Conservation (phyloP, 805 yeast genomes). For the Jamesozyma lodderae region DNA sequence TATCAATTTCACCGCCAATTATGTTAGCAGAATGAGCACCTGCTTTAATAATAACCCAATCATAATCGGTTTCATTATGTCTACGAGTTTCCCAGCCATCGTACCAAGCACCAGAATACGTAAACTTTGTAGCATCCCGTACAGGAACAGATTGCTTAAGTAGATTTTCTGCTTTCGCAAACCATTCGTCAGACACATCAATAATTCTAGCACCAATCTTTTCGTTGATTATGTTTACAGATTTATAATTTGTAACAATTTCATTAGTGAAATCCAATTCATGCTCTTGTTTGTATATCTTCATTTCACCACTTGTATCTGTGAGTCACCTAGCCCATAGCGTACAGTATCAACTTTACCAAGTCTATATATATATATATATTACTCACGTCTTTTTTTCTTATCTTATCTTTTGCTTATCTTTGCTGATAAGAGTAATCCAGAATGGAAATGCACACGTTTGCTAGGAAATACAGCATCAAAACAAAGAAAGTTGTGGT, state of each 20-base stretch:
- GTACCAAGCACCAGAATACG: conserved; percentile 90
- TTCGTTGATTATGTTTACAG: conserved; percentile 67
- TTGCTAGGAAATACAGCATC: no score
- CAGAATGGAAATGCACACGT: no score
- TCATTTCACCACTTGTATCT: no score
- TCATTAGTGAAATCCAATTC: conserved; percentile 9
- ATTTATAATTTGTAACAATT: conserved; percentile 13
- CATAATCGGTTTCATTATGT: conserved; percentile 77
- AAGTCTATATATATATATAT: no score
- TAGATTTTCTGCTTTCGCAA: conserved; percentile 84
- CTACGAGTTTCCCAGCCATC: conserved; percentile 99
- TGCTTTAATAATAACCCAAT: conserved; percentile 75
- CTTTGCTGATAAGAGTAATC: no score
- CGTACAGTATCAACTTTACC: no score
- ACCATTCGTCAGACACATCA: conserved; percentile 81
- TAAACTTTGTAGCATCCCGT: conserved; percentile 70
- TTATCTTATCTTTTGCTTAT: no score
- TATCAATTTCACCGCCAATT: conserved; percentile 82
- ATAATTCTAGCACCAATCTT: conserved; percentile 73
- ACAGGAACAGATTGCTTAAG: conserved; percentile 75
- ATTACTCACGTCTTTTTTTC: no score
- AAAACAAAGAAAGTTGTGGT: no score
- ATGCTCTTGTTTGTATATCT: no score
- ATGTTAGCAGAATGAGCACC: conserved; percentile 74
- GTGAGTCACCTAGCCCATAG: no score